Evolutionary conservation across 2,329 filamentous ascomycete genomes (phyloP).

Genomic region (Delphinella strobiligena): DNA sequence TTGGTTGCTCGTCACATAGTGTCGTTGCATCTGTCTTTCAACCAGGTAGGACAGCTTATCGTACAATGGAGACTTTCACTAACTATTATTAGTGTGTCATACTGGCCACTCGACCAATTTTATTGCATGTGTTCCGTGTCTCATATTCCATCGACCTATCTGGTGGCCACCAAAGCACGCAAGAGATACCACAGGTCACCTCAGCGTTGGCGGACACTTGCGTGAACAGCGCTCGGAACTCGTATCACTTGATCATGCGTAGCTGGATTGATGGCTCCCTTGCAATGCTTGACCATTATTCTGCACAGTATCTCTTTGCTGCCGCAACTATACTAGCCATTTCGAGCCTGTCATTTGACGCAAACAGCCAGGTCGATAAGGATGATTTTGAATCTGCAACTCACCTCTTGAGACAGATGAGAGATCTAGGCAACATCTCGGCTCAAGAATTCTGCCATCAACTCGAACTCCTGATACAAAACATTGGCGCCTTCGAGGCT

Average conservation of each 20-base stretch:
- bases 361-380: constrained; percentile 22
- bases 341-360: constrained; percentile 26
- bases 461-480: constrained; percentile 20
- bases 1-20: constrained; percentile 15
- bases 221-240: constrained; percentile 33
- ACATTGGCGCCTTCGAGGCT: constrained; percentile 1
- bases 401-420: constrained; percentile 28
- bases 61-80: neutral
- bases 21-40: constrained; percentile 25
- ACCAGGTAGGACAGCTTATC: constrained; percentile 14
- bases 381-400: constrained; percentile 29
- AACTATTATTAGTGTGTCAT: constrained; percentile 16
- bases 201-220: constrained; percentile 22
- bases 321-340: constrained; percentile 33
- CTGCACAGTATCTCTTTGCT: constrained; percentile 37
- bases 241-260: constrained; percentile 29
- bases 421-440: constrained; percentile 28
- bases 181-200: constrained; percentile 9
- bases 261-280: constrained; percentile 38
- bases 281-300: constrained; percentile 35
- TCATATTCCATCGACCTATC: constrained; percentile 9
- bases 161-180: constrained; percentile 2
- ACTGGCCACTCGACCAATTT: constrained; percentile 20
- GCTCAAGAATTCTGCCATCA: constrained; percentile 32
- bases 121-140: constrained; percentile 21